Evolutionary conservation across 2,329 filamentous ascomycete genomes (phyloP).

Genomic region (Colletotrichum horii): DNA sequence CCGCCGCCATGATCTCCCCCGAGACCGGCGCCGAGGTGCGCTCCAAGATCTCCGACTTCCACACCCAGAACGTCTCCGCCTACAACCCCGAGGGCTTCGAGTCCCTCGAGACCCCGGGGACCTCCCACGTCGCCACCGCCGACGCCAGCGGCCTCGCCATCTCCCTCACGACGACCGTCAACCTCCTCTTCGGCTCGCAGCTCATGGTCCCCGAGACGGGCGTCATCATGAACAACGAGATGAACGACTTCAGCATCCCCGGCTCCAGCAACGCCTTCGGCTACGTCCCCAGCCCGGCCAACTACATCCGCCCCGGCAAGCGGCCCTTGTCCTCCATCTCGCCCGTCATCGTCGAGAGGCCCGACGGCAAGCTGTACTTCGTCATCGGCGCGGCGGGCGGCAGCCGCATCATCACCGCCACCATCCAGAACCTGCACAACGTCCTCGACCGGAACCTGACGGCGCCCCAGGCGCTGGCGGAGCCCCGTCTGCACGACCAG

Average conservation of each 20-base stretch:
- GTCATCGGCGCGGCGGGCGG: constrained; percentile 82
- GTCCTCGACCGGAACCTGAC: constrained; percentile 72
- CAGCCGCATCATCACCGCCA: constrained; percentile 82
- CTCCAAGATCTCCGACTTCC: constrained; percentile 46
- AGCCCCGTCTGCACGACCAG: constrained; percentile 83
- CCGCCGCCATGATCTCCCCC: constrained; percentile 69
- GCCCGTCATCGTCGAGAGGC: constrained; percentile 76
- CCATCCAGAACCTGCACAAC: constrained; percentile 78
- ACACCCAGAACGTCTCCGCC: constrained; percentile 41
- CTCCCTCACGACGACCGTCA: constrained; percentile 81
- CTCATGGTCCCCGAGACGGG: constrained; percentile 83
- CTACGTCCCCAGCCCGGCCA: constrained; percentile 74
- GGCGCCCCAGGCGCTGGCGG: constrained; percentile 65
- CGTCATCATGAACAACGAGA: constrained; percentile 71
- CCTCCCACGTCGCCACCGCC: constrained; percentile 69
- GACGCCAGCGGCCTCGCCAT: constrained; percentile 76
- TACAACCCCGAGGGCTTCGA: constrained; percentile 54
- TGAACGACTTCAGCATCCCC: constrained; percentile 80
- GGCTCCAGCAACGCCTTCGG: constrained; percentile 75
- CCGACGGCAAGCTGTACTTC: constrained; percentile 72
- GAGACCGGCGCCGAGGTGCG: constrained; percentile 59
- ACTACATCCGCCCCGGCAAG: constrained; percentile 79
- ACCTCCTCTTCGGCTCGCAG: constrained; percentile 78
- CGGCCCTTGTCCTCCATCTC: constrained; percentile 80
- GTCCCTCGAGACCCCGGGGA: constrained; percentile 67